A percentile compares a stretch with the other conserved stretches of the same genome.
These are phyloP conservation scores for Emericellopsis atlantica DNA, from an alignment of 2,329 filamentous ascomycete genomes.

Conservation along the genomic window DNA sequence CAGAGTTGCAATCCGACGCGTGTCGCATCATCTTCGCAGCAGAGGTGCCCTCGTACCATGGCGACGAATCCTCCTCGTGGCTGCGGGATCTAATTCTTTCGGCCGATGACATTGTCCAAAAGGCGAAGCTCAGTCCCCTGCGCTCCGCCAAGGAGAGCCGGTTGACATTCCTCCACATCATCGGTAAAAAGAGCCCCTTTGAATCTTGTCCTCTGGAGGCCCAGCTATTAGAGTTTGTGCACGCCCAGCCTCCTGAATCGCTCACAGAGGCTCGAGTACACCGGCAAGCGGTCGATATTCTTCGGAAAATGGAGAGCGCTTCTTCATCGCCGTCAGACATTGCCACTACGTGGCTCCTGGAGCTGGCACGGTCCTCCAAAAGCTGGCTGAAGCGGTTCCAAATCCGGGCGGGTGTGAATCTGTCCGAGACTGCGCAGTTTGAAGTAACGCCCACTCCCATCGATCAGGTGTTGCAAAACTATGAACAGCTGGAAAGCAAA, in stretches of 20 bases:
- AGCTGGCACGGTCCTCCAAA: slow-evolving; percentile 6
- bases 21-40: slow-evolving; percentile 15
- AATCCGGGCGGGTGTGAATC: slow-evolving; percentile 5
- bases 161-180: slow-evolving; percentile 10
- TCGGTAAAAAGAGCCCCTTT: slow-evolving; percentile 13
- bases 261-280: slow-evolving; percentile 7
- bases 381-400: slow-evolving; percentile 10
- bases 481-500: slow-evolving; percentile 8
- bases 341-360: slow-evolving; percentile 11
- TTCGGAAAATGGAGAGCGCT: slow-evolving; percentile 7
- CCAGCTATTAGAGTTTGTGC: slow-evolving; percentile 6
- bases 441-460: background rate
- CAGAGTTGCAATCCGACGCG: slow-evolving; percentile 10
- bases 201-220: slow-evolving; percentile 13
- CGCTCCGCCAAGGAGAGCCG: slow-evolving; percentile 9
- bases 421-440: background rate
- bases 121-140: slow-evolving; percentile 11
- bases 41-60: slow-evolving; percentile 6
- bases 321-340: slow-evolving; percentile 10
- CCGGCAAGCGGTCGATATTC: slow-evolving; percentile 10
- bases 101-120: slow-evolving; percentile 2
- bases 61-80: slow-evolving; percentile 9
- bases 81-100: slow-evolving; percentile 11
- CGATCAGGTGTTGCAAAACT: slow-evolving; percentile 9
- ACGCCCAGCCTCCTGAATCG: background rate